phyloP scores from a whole-genome alignment of 305 asterid genomes.

The Fraxinus nigra region DNA sequence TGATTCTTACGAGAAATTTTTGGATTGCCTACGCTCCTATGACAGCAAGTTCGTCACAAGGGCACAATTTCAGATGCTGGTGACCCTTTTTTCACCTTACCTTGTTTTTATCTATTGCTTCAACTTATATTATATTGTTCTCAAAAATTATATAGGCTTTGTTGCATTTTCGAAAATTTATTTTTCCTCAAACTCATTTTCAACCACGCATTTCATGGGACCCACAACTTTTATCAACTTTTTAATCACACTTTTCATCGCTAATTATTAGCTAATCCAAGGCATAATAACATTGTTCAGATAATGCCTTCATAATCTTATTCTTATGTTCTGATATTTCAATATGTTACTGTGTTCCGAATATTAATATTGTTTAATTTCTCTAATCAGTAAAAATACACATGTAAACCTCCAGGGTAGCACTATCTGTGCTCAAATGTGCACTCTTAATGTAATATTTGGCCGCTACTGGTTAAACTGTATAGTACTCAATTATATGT shows the following conservation, averaged over 20 bases:
- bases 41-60: slow-evolving; percentile 53
- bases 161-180: not conserved
- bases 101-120: slow-evolving; percentile 23
- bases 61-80: slow-evolving; percentile 64
- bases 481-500: not conserved
- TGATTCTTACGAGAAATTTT: slow-evolving; percentile 56
- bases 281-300: slow-evolving; percentile 1
- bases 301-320: slow-evolving; percentile 18
- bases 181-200: not conserved
- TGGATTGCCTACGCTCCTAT: slow-evolving; percentile 71
- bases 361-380: slow-evolving; percentile 10
- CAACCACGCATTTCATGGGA: not conserved
- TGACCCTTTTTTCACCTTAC: slow-evolving; percentile 33
- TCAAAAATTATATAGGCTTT: not conserved
- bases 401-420: not conserved
- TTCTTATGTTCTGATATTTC: slow-evolving; percentile 3
- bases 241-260: not conserved
- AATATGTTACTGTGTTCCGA: slow-evolving; percentile 8
- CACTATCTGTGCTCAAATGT: not conserved
- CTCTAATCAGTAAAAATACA: not conserved
- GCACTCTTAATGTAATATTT: not conserved
- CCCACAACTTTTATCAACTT: not conserved
- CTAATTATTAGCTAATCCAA: not conserved
- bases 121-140: slow-evolving; percentile 12
- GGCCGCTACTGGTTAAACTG: not conserved